Base-by-base conservation (phyloP, 306 rosid genomes). In the Ormosia emarginata region DNA sequence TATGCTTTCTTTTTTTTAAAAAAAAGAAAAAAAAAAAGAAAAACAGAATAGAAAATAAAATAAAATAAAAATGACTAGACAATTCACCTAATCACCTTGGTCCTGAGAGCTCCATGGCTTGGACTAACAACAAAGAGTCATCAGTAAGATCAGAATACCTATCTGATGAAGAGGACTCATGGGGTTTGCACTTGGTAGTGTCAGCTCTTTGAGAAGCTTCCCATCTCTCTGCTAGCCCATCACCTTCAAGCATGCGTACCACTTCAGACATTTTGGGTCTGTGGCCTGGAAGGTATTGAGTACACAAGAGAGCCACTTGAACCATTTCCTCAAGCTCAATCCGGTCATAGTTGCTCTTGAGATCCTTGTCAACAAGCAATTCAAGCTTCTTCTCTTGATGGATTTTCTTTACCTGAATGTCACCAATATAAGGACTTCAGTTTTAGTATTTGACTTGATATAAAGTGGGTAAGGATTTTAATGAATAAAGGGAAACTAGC, bases 51-150 rank as follows among this genome's bases (percentile, higher is more conserved):
- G 29, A 64, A 46, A 43, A 47, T 0, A 13, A 57, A 3, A 17
- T 2, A 24, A 63, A n/a, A 13, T 18, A 33, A 50, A 46, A 39
- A 43, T 11, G 39, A 77, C 65, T 33, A 58, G 14, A 33, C 32
- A 43, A n/a, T 37, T 14, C 67, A 13, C 56, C 56, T 18, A 11
- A 55, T 92, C 92, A 94, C 70, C 99, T 85, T 37, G 99, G 99
- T 67, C 99, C 99, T 11, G 99, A 95, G 62, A 95, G 98, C 77
- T 95, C 99, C 98, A 95, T 95, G 79, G 97, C 99, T 86, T 95
- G 98, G 32, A 93, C 99, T 52, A 95, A 80, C 73, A 95, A 79
- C 5, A 95, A 86, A 71, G 99, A 95, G 67, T 95, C 99, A 44
- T 95, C 99, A 4, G 97, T 95, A 61, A 93, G 95, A 84, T 95